Evolutionary conservation across 2,329 filamentous ascomycete genomes (phyloP).

Genomic region (Aureobasidium sp.): DNA sequence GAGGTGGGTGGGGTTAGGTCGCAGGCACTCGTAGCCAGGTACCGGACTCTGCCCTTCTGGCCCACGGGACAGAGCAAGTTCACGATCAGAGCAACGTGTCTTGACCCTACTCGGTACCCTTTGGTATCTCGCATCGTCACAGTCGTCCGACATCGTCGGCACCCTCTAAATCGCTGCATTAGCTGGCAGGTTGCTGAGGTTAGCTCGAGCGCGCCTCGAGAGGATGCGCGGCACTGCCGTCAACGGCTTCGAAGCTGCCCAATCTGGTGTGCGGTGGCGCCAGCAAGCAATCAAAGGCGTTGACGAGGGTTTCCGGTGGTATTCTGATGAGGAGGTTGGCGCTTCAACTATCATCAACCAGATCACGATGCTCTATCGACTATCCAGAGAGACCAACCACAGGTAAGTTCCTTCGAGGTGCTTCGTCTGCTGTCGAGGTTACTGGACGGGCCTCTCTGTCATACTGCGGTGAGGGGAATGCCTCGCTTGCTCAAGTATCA

Average conservation of each 20-base stretch:
- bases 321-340: neutral
- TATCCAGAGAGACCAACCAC: no score
- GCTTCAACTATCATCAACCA: neutral
- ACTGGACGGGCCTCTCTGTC: neutral
- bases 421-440: neutral
- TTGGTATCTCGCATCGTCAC: neutral
- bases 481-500: neutral
- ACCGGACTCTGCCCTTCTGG: neutral
- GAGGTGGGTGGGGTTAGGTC: neutral
- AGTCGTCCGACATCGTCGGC: neutral
- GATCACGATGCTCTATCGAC: neutral
- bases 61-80: neutral
- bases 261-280: neutral
- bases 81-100: neutral
- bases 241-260: neutral
- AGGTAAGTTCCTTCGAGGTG: neutral
- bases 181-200: neutral
- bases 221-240: neutral
- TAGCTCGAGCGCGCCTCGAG: neutral
- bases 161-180: neutral
- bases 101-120: neutral
- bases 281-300: neutral
- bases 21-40: neutral
- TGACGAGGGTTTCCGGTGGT: neutral
- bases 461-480: neutral